These are phyloP conservation scores for Pythium dissimile DNA, from an alignment of 352 stramenopile species.

Conservation along the genomic window DNA sequence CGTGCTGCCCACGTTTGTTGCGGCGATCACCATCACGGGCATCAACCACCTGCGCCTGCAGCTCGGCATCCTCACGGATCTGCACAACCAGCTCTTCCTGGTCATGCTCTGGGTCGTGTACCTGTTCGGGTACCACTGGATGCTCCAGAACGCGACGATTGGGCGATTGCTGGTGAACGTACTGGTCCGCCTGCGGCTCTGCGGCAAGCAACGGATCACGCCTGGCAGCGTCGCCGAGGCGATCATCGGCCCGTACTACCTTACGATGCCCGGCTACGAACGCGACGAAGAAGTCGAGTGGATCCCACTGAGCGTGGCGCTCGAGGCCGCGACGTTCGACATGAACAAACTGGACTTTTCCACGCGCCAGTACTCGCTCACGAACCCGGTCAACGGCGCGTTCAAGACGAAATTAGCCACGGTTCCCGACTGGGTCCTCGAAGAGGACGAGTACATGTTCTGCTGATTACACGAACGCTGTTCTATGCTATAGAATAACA, in stretches of 20 bases:
- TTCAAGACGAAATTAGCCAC: neutral
- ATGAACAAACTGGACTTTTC: slow-evolving; percentile 2
- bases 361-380: slow-evolving; percentile 5
- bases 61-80: neutral
- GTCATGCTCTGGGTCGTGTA: slow-evolving; percentile 15
- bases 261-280: neutral
- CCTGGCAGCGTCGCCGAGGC: slow-evolving; percentile 2
- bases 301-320: slow-evolving; percentile 7
- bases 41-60: slow-evolving; percentile 5
- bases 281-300: slow-evolving; percentile 7
- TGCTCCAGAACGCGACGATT: slow-evolving; percentile 5
- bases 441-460: slow-evolving; percentile 3
- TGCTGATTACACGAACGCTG: too few relatives aligned
- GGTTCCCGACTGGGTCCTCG: slow-evolving; percentile 1
- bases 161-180: slow-evolving; percentile 1
- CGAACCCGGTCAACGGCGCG: neutral
- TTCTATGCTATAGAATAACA: too few relatives aligned
- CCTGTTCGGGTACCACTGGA: slow-evolving; percentile 11
- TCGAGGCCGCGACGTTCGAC: slow-evolving; percentile 7
- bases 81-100: slow-evolving; percentile 16
- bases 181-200: neutral
- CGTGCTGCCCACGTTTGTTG: slow-evolving; percentile 7
- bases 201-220: slow-evolving; percentile 12
- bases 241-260: slow-evolving; percentile 13
- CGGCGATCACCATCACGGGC: neutral